phyloP scores from a whole-genome alignment of 2,329 filamentous ascomycete species.

The Penicillium sp. region DNA sequence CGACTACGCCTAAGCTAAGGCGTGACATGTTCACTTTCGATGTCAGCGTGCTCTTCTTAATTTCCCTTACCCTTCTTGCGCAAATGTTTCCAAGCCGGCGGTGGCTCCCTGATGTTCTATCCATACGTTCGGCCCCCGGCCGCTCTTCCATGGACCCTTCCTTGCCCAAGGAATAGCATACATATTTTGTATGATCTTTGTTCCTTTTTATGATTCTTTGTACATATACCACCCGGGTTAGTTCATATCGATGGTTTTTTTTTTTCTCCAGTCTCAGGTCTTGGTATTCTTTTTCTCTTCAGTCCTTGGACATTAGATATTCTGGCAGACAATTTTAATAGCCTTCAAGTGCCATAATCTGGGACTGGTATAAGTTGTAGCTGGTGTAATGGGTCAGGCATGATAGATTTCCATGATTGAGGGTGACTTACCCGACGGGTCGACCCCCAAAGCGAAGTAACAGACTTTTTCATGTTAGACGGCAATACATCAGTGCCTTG shows the following conservation, averaged over 20 bases:
- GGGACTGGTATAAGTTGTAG: background rate
- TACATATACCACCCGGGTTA: slow-evolving; percentile 27
- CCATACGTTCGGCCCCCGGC: background rate
- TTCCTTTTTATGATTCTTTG: slow-evolving; percentile 20
- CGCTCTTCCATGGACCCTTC: slow-evolving; percentile 5
- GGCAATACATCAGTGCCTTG: background rate
- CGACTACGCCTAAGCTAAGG: slow-evolving; percentile 26
- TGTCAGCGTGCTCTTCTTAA: slow-evolving; percentile 10
- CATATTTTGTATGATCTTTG: slow-evolving; percentile 20
- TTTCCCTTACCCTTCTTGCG: slow-evolving; percentile 14
- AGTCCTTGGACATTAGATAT: background rate
- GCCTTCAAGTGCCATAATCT: background rate
- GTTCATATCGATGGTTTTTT: slow-evolving; percentile 21
- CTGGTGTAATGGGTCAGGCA: background rate
- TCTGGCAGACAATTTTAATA: background rate
- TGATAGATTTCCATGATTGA: background rate
- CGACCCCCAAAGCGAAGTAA: background rate
- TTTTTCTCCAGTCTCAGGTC: background rate
- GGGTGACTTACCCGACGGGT: background rate
- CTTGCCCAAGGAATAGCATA: slow-evolving; percentile 7
- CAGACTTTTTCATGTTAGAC: background rate
- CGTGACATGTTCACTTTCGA: background rate
- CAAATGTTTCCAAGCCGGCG: slow-evolving; percentile 15
- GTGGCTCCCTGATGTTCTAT: background rate
- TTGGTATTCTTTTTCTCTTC: background rate